Conservation (phyloP, 139 green algal species). For the Picochlorum sp. region DNA sequence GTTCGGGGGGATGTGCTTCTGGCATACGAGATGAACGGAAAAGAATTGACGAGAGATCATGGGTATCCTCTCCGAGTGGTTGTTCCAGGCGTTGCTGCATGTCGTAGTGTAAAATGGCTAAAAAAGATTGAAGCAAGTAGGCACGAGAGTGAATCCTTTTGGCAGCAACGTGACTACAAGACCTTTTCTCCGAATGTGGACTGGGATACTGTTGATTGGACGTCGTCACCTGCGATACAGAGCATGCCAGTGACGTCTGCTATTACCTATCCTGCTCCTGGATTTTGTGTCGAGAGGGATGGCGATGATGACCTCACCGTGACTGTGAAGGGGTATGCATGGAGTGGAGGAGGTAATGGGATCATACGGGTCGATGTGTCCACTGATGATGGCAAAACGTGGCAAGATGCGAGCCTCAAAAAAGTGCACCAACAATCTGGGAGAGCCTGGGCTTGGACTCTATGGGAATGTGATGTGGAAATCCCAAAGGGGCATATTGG, state of each 20-base stretch:
- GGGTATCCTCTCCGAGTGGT: slow-evolving; percentile 68
- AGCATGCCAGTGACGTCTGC: slow-evolving; percentile 61
- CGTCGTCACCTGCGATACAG: slow-evolving; percentile 51
- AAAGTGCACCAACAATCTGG: slow-evolving; percentile 16
- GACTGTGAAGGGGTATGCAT: slow-evolving; percentile 63
- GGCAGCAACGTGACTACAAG: slow-evolving; percentile 88
- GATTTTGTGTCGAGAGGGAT: slow-evolving; percentile 22
- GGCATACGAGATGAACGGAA: slow-evolving; percentile 91
- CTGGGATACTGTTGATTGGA: slow-evolving; percentile 83
- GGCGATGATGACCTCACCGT: slow-evolving; percentile 12
- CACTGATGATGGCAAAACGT: slow-evolving; percentile 63
- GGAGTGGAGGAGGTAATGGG: slow-evolving; percentile 60
- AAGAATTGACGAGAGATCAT: slow-evolving; percentile 63
- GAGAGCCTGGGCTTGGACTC: slow-evolving; percentile 62
- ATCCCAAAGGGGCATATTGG: slow-evolving; percentile 32
- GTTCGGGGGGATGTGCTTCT: slow-evolving; percentile 64
- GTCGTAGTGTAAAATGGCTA: slow-evolving; percentile 80
- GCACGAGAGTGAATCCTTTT: slow-evolving; percentile 56
- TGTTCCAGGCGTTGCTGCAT: slow-evolving; percentile 62
- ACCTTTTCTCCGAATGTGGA: slow-evolving; percentile 60
- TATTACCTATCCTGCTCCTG: slow-evolving; percentile 52
- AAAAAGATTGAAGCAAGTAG: slow-evolving; percentile 40
- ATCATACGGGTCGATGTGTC: slow-evolving; percentile 79
- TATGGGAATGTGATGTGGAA: slow-evolving; percentile 52
- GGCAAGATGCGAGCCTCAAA: slow-evolving; percentile 39